Percentiles rank a stretch among this genome's conserved stretches.
Conservation (phyloP, 192 early-diverging fungal species). For the Gaertneriomyces sp. region DNA sequence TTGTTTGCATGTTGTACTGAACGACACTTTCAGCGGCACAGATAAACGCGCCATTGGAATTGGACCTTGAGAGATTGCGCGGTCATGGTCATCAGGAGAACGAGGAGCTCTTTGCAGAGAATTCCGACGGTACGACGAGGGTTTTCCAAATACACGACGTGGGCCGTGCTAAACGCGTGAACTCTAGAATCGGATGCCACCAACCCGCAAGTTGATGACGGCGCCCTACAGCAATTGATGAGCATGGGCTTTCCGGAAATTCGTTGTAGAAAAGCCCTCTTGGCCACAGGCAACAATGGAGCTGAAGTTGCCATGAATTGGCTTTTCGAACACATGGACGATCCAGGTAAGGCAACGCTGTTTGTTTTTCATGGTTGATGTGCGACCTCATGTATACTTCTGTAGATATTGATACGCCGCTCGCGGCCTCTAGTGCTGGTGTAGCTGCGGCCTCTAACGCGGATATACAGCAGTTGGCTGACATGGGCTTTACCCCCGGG, state of each 20-base stretch:
- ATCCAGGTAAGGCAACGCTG: slow-evolving; percentile 59
- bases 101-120: slow-evolving; percentile 79
- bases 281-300: slow-evolving; percentile 74
- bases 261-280: slow-evolving; percentile 77
- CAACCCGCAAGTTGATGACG: slow-evolving; percentile 59
- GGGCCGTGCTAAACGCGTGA: too few relatives aligned
- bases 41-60: slow-evolving; percentile 36
- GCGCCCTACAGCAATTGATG: slow-evolving; percentile 72
- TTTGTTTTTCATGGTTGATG: not conserved
- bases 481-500: slow-evolving; percentile 85
- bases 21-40: slow-evolving; percentile 27
- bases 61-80: slow-evolving; percentile 68
- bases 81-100: slow-evolving; percentile 54
- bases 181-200: not conserved
- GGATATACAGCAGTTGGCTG: slow-evolving; percentile 69
- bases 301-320: slow-evolving; percentile 88
- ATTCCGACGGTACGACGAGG: slow-evolving; percentile 14
- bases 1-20: not conserved
- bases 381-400: not conserved
- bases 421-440: slow-evolving; percentile 31
- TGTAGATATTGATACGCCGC: slow-evolving; percentile 74
- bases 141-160: too few relatives aligned
- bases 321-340: slow-evolving; percentile 97
- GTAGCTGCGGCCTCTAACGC: slow-evolving; percentile 43
- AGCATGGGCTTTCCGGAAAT: slow-evolving; percentile 90